phyloP scores from a whole-genome alignment of 805 yeast genomes.

The Schwanniomyces polymorphus region DNA sequence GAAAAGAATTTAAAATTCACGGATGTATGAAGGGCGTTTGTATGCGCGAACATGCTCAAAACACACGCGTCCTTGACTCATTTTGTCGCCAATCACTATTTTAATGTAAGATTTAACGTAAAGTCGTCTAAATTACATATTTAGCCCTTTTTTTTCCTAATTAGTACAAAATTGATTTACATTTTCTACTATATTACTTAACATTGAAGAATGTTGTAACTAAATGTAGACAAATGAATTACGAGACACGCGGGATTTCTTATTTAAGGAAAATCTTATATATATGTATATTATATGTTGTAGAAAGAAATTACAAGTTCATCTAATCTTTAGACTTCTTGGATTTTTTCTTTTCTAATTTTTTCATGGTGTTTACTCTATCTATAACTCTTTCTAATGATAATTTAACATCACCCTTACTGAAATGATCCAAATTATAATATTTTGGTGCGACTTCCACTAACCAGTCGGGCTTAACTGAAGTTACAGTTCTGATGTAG shows the following conservation, averaged over 20 bases:
- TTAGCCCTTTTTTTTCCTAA: not conserved
- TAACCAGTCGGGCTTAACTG: slow-evolving; percentile 90
- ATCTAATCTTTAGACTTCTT: slow-evolving; percentile 3
- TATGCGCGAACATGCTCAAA: not conserved
- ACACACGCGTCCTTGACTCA: not conserved
- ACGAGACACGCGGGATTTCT: no score
- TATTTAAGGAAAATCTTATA: not conserved
- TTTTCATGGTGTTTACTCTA: slow-evolving; percentile 45
- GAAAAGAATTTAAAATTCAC: not conserved
- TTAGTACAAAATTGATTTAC: not conserved
- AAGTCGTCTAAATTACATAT: not conserved
- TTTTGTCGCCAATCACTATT: not conserved
- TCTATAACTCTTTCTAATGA: slow-evolving; percentile 61
- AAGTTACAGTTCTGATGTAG: slow-evolving; percentile 91
- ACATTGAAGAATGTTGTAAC: no score
- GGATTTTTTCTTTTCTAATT: slow-evolving; percentile 18
- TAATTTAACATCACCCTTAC: slow-evolving; percentile 69
- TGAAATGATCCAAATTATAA: slow-evolving; percentile 61
- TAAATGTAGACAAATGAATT: no score
- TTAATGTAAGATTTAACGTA: not conserved
- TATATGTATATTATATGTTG: not conserved
- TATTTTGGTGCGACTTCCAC: slow-evolving; percentile 76
- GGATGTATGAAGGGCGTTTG: not conserved
- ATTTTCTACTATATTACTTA: not conserved
- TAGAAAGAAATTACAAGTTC: not conserved